These are phyloP conservation scores for Neonectria punicea DNA, from an alignment of 2,329 filamentous ascomycete species.

Conservation along the genomic window DNA sequence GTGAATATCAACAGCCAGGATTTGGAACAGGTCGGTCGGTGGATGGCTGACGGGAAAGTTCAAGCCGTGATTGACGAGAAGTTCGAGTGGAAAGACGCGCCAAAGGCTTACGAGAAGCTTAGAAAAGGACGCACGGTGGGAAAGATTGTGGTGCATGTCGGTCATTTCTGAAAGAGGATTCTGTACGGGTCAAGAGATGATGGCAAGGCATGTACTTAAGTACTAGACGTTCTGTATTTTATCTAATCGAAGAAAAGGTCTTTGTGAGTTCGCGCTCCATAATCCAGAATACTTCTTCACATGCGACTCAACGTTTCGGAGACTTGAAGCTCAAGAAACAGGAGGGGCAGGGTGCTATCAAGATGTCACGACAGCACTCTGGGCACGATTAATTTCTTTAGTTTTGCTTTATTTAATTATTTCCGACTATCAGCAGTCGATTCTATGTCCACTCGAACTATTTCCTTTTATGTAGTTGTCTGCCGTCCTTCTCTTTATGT, in stretches of 20 bases:
- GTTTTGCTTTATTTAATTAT: neutral
- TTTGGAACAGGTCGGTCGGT: constrained; percentile 20
- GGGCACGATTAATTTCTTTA: neutral
- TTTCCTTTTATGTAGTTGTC: neutral
- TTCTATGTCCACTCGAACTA: neutral
- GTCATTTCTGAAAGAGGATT: neutral
- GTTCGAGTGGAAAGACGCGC: constrained; percentile 35
- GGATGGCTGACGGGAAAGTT: constrained; percentile 43
- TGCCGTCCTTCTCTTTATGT: neutral
- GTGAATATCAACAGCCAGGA: constrained; percentile 6
- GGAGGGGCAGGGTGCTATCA: too few relatives aligned
- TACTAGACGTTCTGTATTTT: neutral
- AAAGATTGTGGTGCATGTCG: constrained; percentile 39
- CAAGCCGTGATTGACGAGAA: constrained; percentile 35
- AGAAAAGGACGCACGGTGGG: constrained; percentile 33
- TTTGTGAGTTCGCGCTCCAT: too few relatives aligned
- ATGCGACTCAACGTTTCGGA: too few relatives aligned
- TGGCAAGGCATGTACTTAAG: neutral
- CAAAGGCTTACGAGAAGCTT: constrained; percentile 38
- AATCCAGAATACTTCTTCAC: too few relatives aligned
- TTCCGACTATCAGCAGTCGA: neutral
- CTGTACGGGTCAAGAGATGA: neutral
- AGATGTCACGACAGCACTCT: neutral
- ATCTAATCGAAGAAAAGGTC: too few relatives aligned
- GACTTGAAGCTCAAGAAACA: too few relatives aligned